Conservation (phyloP, 2,329 filamentous ascomycete genomes). For the Xylariales sp. region DNA sequence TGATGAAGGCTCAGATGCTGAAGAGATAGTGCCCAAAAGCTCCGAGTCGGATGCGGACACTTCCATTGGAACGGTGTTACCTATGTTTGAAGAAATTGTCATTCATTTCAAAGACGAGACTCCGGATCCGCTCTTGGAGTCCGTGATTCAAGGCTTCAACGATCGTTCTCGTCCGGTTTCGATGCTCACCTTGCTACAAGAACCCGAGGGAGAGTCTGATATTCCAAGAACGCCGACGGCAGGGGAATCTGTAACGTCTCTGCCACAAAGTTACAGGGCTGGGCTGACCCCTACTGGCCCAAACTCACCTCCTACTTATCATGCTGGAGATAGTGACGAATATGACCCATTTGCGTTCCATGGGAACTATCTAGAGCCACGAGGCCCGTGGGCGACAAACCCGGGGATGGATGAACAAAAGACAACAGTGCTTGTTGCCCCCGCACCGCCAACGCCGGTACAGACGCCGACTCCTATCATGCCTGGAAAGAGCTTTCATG, state of each 20-base stretch:
- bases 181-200: constrained; percentile 10
- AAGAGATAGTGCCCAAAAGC: constrained; percentile 13
- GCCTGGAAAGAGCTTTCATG: constrained; percentile 37
- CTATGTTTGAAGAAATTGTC: constrained; percentile 51
- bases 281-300: too few relatives aligned
- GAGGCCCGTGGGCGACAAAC: constrained; percentile 9
- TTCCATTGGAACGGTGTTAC: constrained; percentile 41
- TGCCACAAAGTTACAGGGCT: too few relatives aligned
- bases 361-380: constrained; percentile 14
- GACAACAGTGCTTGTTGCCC: background rate
- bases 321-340: constrained; percentile 34
- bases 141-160: constrained; percentile 42
- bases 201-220: background rate
- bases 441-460: constrained; percentile 37
- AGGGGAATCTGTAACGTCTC: too few relatives aligned
- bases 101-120: constrained; percentile 46
- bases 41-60: constrained; percentile 13
- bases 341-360: constrained; percentile 43
- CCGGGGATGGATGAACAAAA: background rate
- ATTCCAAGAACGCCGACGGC: background rate
- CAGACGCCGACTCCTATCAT: constrained; percentile 35
- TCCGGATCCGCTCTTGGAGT: constrained; percentile 38
- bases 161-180: constrained; percentile 30
- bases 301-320: too few relatives aligned
- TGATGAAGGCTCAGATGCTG: constrained; percentile 36